These are phyloP conservation scores for Metarhizium album DNA, from an alignment of 2,329 filamentous ascomycete species.

Conservation along the genomic window DNA sequence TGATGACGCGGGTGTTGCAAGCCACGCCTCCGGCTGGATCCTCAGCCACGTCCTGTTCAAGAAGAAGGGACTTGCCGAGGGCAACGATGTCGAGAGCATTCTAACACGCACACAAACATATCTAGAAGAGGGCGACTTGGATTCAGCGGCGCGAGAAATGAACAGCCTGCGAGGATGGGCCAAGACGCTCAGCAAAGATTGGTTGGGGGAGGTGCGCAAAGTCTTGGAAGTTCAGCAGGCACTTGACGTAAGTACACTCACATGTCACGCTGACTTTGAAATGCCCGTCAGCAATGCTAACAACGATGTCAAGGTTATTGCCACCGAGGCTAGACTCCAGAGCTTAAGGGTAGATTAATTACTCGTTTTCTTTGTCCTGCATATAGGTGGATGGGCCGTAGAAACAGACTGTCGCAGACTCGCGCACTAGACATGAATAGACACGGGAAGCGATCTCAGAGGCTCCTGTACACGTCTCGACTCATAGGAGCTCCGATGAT, in stretches of 20 bases:
- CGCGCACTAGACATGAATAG: conserved; percentile 28
- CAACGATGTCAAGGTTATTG: conserved; percentile 54
- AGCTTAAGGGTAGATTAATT: conserved; percentile 70
- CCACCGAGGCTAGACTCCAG: conserved; percentile 80
- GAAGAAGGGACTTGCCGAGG: conserved; percentile 75
- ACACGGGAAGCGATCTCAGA: conserved; percentile 11
- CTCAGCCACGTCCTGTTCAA: conserved; percentile 94
- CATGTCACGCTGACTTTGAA: background rate
- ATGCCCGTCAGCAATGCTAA: background rate
- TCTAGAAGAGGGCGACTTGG: conserved; percentile 86
- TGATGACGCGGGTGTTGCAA: conserved; percentile 87
- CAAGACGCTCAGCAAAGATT: conserved; percentile 87
- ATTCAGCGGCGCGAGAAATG: conserved; percentile 88
- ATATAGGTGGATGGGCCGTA: conserved; percentile 18
- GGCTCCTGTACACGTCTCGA: background rate
- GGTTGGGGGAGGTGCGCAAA: conserved; percentile 82
- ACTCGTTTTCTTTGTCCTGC: conserved; percentile 24
- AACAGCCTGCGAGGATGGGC: conserved; percentile 90
- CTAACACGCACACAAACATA: conserved; percentile 80
- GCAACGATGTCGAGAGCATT: conserved; percentile 88
- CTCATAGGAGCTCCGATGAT: background rate
- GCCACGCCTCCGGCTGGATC: conserved; percentile 80
- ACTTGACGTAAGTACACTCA: conserved; percentile 64
- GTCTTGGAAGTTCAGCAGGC: conserved; percentile 94
- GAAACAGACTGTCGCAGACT: conserved; percentile 18